These are phyloP conservation scores for Starmerella roubikii DNA, from an alignment of 805 yeast genomes.

Conservation along the genomic window DNA sequence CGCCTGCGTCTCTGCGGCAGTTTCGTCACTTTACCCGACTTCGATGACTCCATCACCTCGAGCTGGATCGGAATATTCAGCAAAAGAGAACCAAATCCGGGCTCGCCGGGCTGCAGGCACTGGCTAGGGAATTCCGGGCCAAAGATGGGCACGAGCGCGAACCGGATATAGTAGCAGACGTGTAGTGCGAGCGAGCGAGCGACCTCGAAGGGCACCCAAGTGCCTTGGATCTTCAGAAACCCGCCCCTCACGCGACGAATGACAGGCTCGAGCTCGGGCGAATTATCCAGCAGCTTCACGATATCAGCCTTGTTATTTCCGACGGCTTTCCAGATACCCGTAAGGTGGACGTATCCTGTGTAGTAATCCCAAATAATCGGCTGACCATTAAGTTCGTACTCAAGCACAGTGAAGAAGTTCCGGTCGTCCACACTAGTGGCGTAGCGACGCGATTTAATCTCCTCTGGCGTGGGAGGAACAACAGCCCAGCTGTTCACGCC, in stretches of 20 bases:
- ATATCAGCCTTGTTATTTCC: conserved; percentile 65
- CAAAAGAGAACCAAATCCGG: conserved; percentile 51
- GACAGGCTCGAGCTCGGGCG: conserved; percentile 48
- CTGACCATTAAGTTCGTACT: conserved; percentile 53
- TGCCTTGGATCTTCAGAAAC: conserved; percentile 81
- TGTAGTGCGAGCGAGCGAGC: conserved; percentile 56
- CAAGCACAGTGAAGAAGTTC: conserved; percentile 54
- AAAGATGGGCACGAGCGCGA: conserved; percentile 63
- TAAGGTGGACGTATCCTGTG: conserved; percentile 74
- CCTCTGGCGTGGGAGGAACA: conserved; percentile 13
- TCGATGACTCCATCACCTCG: neutral
- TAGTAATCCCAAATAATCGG: conserved; percentile 77
- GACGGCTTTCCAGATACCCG: conserved; percentile 74
- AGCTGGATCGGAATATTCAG: conserved; percentile 13
- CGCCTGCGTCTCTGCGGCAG: too few relatives aligned
- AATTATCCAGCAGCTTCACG: conserved; percentile 48
- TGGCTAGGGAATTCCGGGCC: conserved; percentile 53
- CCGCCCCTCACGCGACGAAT: conserved; percentile 79
- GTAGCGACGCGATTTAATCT: conserved; percentile 30
- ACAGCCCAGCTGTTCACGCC: conserved; percentile 3
- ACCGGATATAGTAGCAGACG: conserved; percentile 68
- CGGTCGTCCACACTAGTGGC: conserved; percentile 66
- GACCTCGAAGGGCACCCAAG: conserved; percentile 70
- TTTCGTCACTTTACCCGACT: too few relatives aligned
- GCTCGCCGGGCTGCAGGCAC: conserved; percentile 46